Evolutionary conservation across 495 filamentous ascomycete species (phyloP), one percentile per base, ranked within the genome.

Genomic region (Achaetomiella virescens): DNA sequence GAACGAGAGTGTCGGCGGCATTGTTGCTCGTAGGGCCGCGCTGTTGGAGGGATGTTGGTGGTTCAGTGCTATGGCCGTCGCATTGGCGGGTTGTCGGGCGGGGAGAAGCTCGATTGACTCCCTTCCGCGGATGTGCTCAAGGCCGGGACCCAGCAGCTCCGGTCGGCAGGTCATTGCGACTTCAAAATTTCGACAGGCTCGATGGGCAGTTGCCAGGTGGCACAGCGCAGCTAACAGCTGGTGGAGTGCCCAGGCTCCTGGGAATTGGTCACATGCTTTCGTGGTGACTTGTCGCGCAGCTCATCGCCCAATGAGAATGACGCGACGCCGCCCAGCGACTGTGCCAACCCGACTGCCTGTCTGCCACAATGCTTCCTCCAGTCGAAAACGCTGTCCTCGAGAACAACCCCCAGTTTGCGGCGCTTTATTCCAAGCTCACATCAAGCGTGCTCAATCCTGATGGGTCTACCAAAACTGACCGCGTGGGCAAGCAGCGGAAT

Each of bases 351-450:
- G 1, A 10, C 27, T 11, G 20, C 22, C 48, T 35, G 55, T 15
- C 43, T 27, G 24, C 43, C 48, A 76, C 55, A 33, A 89, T 89
- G 85, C 70, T 88, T 3, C 83, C 84, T 0, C 83, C 82, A 7
- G 75, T 86, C 48, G 84, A 88, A 29, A 76, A 81, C 24, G 64
- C 74, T 0, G 75, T 89, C 44, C 70, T 89, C 2, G 71, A 80
- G 47, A 74, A 72, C 25, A 88, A 87, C 54, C 83, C 83, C 21
- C 74, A 83, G 43, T 89, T 89, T 58, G 81, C 83, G 48, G 73
- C 70, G 25, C 73, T 89, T 1, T 83, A 87, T 64, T 75, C 80
- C 17, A 80, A 78, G 17, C 61, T 89, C 7, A 83, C 83, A 0
- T 77, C 71, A 1, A 75, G 70, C 0, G 64, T 86, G 8, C 72